Conservation (phyloP, 208 protist genomes). For the Leishmania gerbilli region DNA sequence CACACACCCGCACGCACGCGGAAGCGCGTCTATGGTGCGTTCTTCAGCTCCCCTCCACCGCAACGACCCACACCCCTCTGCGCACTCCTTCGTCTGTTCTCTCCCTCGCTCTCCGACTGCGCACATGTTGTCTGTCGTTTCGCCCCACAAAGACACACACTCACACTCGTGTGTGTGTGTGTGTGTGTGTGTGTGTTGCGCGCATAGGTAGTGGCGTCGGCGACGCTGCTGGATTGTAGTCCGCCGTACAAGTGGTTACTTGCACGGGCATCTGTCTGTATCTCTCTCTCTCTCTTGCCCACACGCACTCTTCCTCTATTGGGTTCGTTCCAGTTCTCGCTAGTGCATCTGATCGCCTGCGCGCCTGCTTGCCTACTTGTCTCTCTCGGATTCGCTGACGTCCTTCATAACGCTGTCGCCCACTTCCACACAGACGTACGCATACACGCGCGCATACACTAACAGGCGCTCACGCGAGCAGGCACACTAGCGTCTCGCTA, state of each 20-base stretch:
- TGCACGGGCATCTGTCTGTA: not conserved
- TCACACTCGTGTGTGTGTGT: too few relatives aligned
- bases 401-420: not conserved
- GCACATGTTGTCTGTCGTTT: not conserved
- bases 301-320: not conserved
- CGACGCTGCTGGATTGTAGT: too few relatives aligned
- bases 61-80: not conserved
- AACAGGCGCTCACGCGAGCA: too few relatives aligned
- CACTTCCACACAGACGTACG: not conserved
- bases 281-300: not conserved
- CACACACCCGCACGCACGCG: not conserved
- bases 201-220: too few relatives aligned
- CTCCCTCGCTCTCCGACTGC: not conserved
- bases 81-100: not conserved
- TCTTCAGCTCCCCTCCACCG: not conserved
- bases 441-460: not conserved
- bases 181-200: rapidly evolving
- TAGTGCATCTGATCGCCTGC: not conserved
- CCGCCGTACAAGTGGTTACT: too few relatives aligned
- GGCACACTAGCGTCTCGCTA: not conserved
- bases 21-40: not conserved
- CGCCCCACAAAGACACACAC: not conserved
- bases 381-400: not conserved
- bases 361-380: not conserved
- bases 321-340: not conserved